Conservation (phyloP, 2,329 filamentous ascomycete genomes). For the Fusarium pseudograminearum region DNA sequence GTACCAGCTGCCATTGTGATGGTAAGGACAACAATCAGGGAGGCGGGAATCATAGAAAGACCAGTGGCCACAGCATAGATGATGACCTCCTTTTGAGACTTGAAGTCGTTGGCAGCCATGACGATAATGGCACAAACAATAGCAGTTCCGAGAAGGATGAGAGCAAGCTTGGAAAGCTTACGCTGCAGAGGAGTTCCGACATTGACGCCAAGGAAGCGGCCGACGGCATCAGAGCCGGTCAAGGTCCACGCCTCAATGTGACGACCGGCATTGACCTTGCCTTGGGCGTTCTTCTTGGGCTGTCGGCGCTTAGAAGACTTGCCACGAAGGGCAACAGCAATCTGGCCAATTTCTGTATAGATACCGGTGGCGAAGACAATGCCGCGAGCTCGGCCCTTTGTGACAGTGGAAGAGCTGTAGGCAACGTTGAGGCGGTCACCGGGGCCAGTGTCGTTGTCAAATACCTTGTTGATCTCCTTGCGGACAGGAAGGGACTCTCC, state of each 20-base stretch:
- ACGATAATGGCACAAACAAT: conserved; percentile 77
- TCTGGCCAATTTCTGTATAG: conserved; percentile 71
- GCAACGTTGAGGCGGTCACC: conserved; percentile 73
- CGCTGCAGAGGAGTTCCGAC: conserved; percentile 77
- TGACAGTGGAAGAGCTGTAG: conserved; percentile 72
- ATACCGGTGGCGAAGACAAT: conserved; percentile 72
- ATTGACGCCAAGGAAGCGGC: conserved; percentile 74
- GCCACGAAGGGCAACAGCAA: conserved; percentile 62
- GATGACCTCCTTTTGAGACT: conserved; percentile 67
- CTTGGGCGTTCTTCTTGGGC: conserved; percentile 60
- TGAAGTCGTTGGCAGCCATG: conserved; percentile 72
- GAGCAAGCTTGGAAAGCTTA: conserved; percentile 75
- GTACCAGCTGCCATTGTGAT: conserved; percentile 69
- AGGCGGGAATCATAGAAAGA: conserved; percentile 64
- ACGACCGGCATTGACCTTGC: conserved; percentile 49
- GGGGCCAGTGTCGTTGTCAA: conserved; percentile 56
- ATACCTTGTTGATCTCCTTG: conserved; percentile 62
- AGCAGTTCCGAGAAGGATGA: conserved; percentile 74
- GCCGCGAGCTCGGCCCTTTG: conserved; percentile 69
- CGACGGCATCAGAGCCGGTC: conserved; percentile 65
- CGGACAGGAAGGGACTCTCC: conserved; percentile 72
- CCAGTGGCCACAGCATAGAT: conserved; percentile 63
- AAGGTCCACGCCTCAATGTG: conserved; percentile 54
- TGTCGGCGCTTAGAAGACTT: conserved; percentile 53
- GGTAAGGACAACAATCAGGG: conserved; percentile 64